Evolutionary conservation across 345 rosid genomes (phyloP).

Genomic region (Cardiospermum halicacabum): DNA sequence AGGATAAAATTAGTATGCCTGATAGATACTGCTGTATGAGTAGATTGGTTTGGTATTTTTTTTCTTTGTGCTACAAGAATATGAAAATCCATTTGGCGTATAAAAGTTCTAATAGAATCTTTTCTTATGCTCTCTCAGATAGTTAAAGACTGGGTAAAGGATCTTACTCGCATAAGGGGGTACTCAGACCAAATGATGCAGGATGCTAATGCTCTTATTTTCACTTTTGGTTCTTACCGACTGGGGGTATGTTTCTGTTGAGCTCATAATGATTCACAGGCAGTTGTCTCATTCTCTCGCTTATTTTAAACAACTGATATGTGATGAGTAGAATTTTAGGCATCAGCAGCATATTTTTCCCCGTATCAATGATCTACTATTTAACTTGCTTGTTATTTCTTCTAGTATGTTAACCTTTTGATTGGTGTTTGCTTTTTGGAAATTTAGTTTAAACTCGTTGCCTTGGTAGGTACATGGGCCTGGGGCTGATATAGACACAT

Average conservation of each 20-base stretch:
- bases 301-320: background rate
- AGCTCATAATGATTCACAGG: background rate
- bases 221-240: conserved; percentile 69
- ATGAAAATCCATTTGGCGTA: background rate
- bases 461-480: conserved; percentile 61
- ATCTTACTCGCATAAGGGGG: conserved; percentile 46
- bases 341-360: background rate
- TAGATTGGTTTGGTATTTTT: no score
- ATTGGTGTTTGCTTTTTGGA: background rate
- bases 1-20: background rate
- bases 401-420: background rate
- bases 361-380: background rate
- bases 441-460: background rate
- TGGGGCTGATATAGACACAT: conserved; percentile 63
- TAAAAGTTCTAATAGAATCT: background rate
- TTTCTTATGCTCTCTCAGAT: conserved; percentile 28
- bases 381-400: background rate
- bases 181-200: conserved; percentile 70
- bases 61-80: background rate
- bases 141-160: conserved; percentile 65
- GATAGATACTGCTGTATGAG: background rate
- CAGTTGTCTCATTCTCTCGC: background rate
- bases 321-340: background rate
- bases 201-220: conserved; percentile 64
- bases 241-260: conserved; percentile 48